These are phyloP conservation scores for Protea cynaroides DNA, from an alignment of 164 flowering plant species.

Conservation along the genomic window DNA sequence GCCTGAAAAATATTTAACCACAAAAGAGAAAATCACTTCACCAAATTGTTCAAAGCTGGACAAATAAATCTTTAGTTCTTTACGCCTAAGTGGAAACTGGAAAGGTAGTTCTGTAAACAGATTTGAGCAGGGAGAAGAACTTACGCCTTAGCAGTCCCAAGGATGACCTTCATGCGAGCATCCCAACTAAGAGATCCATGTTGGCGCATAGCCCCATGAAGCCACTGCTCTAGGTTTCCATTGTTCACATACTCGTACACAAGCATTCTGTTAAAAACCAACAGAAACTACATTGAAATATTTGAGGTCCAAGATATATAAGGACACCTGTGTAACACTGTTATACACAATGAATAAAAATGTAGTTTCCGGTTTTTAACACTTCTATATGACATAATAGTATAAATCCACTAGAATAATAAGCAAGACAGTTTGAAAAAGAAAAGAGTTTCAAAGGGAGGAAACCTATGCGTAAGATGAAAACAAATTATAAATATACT, in stretches of 20 bases:
- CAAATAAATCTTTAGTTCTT: neutral
- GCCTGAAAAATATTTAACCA: conserved; percentile 25
- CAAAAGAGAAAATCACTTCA: neutral
- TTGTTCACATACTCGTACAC: conserved; percentile 26
- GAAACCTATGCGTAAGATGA: too few species aligned
- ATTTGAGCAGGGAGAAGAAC: conserved; percentile 8
- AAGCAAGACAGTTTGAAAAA: neutral
- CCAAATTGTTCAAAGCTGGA: neutral
- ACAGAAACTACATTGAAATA: too few species aligned
- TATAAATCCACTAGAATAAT: neutral
- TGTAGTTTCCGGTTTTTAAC: too few species aligned
- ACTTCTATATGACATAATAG: conserved; percentile 5
- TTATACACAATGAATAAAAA: too few species aligned
- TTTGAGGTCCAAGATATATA: too few species aligned
- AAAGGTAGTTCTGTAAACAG: neutral
- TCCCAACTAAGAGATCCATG: conserved; percentile 32
- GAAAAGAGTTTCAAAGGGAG: too few species aligned
- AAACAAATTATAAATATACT: neutral
- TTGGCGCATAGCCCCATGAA: conserved; percentile 33
- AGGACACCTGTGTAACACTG: too few species aligned
- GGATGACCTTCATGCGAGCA: conserved; percentile 34
- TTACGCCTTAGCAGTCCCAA: conserved; percentile 38
- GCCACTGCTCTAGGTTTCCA: conserved; percentile 36
- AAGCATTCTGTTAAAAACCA: too few species aligned
- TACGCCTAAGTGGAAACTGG: neutral